Evolutionary conservation across 23 red algal genomes (phyloP).

Genomic region (Agarophyton chilense): DNA sequence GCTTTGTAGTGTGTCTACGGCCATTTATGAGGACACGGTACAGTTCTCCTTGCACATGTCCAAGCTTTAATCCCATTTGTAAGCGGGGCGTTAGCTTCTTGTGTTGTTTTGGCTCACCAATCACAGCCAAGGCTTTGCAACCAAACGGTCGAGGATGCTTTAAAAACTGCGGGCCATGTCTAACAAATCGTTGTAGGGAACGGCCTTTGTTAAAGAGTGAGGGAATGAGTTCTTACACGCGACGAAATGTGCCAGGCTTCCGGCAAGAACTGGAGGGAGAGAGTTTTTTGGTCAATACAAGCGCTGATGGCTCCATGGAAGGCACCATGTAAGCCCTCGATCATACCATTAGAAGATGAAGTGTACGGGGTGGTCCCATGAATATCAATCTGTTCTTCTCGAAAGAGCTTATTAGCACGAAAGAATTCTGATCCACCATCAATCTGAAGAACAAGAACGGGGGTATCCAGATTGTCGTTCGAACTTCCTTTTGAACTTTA

Average conservation of each 20-base stretch:
- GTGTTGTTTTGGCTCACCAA: background rate
- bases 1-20: background rate
- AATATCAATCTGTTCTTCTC: background rate
- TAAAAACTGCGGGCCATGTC: background rate
- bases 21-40: background rate
- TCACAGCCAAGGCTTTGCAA: background rate
- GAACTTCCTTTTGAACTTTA: background rate
- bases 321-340: background rate
- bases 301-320: background rate
- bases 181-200: background rate
- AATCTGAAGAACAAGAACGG: background rate
- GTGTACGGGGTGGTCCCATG: background rate
- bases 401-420: background rate
- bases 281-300: background rate
- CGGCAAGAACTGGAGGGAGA: background rate
- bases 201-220: background rate
- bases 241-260: background rate
- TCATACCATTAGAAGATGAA: background rate
- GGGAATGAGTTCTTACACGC: slow-evolving; percentile 9
- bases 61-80: background rate
- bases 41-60: background rate
- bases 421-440: background rate
- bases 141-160: background rate
- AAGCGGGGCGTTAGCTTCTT: background rate
- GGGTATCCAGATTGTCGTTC: slow-evolving; percentile 4